Base-by-base conservation (phyloP, 192 early-diverging fungal species). In the Powellomyces hirtus region DNA sequence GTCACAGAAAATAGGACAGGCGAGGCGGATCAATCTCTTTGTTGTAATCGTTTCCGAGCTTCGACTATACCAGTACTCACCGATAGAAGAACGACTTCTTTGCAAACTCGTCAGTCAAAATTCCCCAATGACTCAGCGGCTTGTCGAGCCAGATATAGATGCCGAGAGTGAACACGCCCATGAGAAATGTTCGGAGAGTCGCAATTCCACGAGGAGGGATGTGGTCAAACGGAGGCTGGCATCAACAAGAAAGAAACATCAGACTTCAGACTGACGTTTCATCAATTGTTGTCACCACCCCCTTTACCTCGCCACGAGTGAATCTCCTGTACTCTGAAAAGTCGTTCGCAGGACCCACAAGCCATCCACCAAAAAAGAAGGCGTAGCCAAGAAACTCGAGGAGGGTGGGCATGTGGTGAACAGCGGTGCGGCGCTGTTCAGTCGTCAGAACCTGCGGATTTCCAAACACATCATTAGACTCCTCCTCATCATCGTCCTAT, bases 341-440 rank as follows among this genome's bases (percentile, higher is more conserved):
- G 46, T 94, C 91, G 64, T 92, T 90, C 0, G 91, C 86, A 1
- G 94, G 94, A 18, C 94, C 94, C 4, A 89, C 88, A 1, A 96
- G 74, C 65, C 92, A 89, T 0, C 88, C 89, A 26, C 84, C 86
- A 66, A 94, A 93, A 74, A 94, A 96, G 73, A 91, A 91, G 38
- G 88, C 73, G 70, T 89, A 97, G 27, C 93, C 92, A 46, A 92
- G 69, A 62, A 77, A 79, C 34, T 79, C 71, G 35, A 77, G 3
- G 0, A 77, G 51, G 6, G 38, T 51, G 1, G 75, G 70, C 34
- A 62, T 42, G 3, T 57, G 45, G 2, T 61, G 46, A 31, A 95
- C 77, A 11, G 82, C 79, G 56, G 87, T 85, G 5, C 74, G 74
- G 31, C 66, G 70, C 71, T 93, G 90, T 34, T 51, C 49, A 34